Evolutionary conservation across 1,284 basidiomycete genomes (phyloP), one percentile per base, ranked within the genome.

Genomic region (Violaceomyces palustris): DNA sequence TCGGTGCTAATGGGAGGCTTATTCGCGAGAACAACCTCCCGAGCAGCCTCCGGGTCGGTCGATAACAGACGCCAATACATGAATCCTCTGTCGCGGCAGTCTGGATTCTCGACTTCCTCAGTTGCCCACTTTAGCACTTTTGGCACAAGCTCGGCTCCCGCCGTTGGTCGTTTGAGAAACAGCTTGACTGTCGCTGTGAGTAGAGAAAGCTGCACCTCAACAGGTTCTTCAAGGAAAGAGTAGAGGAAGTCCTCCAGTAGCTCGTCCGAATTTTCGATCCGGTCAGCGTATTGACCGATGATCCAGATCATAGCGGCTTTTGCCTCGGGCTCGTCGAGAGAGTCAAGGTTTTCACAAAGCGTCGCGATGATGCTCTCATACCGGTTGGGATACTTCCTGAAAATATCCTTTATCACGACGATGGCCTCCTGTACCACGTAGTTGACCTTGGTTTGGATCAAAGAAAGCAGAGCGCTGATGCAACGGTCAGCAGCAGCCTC

Each of bases 51-150:
- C 2, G 94, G 91, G 72, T 96, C 91, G 15, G 91, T 86, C 1
- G 93, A 93, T 28, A 98, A 80, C 76, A 99, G 79, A 35, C 94
- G 84, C 93, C 93, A 98, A 77, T 98, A 99, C 86, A 99, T 97
- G 78, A 93, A 98, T 0, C 93, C 94, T 50, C 94, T 80, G 75
- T 99, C 94, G 24, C 94, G 82, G 31, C 96, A 78, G 77, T 99
- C 94, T 6, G 94, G 92, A 70, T 94, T 96, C 74, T 97, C 93
- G 45, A 93, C 84, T 61, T 97, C 88, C 74, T 98, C 94, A 3
- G 94, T 98, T 12, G 91, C 86, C 83, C 89, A 92, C 73, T 97
- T 96, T 28, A 99, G 78, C 10, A 98, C 88, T 67, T 90, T 91
- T 74, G 92, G 90, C 1, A 98, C 91, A 24, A 98, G 80, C 44